phyloP scores from a whole-genome alignment of 352 stramenopile genomes.

The Peronospora belbahrii region DNA sequence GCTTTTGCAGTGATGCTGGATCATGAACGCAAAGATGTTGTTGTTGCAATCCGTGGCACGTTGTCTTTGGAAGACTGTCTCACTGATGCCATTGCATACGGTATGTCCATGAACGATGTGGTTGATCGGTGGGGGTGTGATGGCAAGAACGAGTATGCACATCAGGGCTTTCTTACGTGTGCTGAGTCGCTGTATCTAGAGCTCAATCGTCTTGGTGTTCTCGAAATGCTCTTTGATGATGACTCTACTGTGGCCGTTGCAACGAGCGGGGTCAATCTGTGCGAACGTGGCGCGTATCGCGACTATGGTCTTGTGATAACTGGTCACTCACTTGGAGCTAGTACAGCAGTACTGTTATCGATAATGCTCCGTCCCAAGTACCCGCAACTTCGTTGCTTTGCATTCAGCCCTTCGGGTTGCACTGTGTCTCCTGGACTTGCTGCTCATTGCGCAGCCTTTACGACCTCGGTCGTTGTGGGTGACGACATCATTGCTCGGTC shows the following conservation, averaged over 20 bases:
- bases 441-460: conserved; percentile 47
- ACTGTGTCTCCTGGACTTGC: conserved; percentile 70
- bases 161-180: conserved; percentile 78
- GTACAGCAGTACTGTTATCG: conserved; percentile 63
- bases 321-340: conserved; percentile 75
- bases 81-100: conserved; percentile 81
- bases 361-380: conserved; percentile 77
- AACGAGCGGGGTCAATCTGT: conserved; percentile 50
- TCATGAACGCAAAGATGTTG: conserved; percentile 59
- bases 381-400: conserved; percentile 70
- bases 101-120: conserved; percentile 62
- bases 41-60: conserved; percentile 77
- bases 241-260: conserved; percentile 40
- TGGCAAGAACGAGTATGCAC: conserved; percentile 58
- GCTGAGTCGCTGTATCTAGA: conserved; percentile 70
- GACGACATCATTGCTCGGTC: conserved; percentile 81
- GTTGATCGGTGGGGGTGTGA: conserved; percentile 64
- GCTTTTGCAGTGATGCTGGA: conserved; percentile 80
- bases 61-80: conserved; percentile 84
- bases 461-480: conserved; percentile 71
- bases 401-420: conserved; percentile 71
- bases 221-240: conserved; percentile 84
- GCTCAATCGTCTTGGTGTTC: conserved; percentile 53
- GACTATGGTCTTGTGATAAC: conserved; percentile 72
- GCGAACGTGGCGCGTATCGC: conserved; percentile 45